Evolutionary conservation across 495 filamentous ascomycete species (phyloP).

Genomic region (Penicillium macrosclerotiorum): DNA sequence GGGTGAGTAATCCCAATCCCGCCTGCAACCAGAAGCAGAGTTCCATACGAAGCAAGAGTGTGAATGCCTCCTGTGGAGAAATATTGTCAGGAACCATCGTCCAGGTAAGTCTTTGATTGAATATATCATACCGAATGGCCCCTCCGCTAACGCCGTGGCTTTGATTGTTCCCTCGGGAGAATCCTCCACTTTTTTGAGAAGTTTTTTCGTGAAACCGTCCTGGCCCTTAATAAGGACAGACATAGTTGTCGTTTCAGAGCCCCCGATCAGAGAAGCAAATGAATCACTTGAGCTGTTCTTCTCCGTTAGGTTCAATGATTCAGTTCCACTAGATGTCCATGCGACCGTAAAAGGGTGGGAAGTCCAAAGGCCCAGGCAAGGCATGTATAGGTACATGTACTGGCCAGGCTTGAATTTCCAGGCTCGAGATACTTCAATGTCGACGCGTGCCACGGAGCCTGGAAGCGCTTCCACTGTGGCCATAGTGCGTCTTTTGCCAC

Average conservation of each 20-base stretch:
- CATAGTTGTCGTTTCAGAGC: slow-evolving; percentile 38
- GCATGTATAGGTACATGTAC: slow-evolving; percentile 58
- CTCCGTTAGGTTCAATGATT: slow-evolving; percentile 12
- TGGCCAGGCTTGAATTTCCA: slow-evolving; percentile 52
- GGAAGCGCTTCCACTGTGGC: slow-evolving; percentile 53
- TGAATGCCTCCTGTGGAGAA: slow-evolving; percentile 42
- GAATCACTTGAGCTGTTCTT: slow-evolving; percentile 36
- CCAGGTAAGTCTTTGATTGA: background rate
- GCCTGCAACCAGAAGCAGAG: slow-evolving; percentile 53
- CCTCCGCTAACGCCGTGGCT: slow-evolving; percentile 51
- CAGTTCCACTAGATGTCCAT: slow-evolving; percentile 36
- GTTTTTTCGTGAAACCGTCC: slow-evolving; percentile 51
- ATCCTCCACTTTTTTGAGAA: slow-evolving; percentile 44
- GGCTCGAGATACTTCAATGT: slow-evolving; percentile 46
- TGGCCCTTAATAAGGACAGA: slow-evolving; percentile 54
- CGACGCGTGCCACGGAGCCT: slow-evolving; percentile 48
- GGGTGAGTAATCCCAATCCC: slow-evolving; percentile 62
- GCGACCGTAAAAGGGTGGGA: slow-evolving; percentile 60
- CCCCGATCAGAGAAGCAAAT: slow-evolving; percentile 31
- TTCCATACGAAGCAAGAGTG: slow-evolving; percentile 51
- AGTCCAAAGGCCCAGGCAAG: slow-evolving; percentile 47
- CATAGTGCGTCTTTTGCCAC: slow-evolving; percentile 37
- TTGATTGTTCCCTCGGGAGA: slow-evolving; percentile 39
- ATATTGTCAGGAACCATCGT: background rate
- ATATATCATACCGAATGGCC: slow-evolving; percentile 48